A percentile compares a stretch with the other conserved stretches of the same genome.
phyloP scores from a whole-genome alignment of 345 rosid species.

The Euclidium syriacum region DNA sequence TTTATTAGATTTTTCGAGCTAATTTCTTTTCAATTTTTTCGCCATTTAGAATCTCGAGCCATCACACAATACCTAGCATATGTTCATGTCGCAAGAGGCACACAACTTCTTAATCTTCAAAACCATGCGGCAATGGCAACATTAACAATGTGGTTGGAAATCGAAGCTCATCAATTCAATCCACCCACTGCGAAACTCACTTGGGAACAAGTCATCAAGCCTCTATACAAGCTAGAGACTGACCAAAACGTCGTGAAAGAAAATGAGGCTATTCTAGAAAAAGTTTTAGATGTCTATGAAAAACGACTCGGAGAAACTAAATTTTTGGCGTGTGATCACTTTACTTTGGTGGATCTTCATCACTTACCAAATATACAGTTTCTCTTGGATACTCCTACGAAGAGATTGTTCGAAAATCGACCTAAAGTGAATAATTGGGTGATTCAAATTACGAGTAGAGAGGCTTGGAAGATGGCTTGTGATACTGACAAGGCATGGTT shows the following conservation, averaged over 20 bases:
- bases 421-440: constrained; percentile 52
- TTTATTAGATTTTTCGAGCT: neutral
- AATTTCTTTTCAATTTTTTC: neutral
- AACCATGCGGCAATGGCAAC: constrained; percentile 27
- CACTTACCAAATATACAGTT: constrained; percentile 34
- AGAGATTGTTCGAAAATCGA: constrained; percentile 38
- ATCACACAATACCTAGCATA: constrained; percentile 32
- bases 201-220: constrained; percentile 24
- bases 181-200: constrained; percentile 33
- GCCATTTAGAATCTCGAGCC: constrained; percentile 32
- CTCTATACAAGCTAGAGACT: constrained; percentile 19
- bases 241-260: constrained; percentile 24
- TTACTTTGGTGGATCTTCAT: constrained; percentile 38
- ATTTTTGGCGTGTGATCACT: constrained; percentile 28
- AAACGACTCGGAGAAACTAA: constrained; percentile 23
- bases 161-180: constrained; percentile 58
- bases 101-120: constrained; percentile 21
- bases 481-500: constrained; percentile 22
- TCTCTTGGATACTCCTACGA: constrained; percentile 39
- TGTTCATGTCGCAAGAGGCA: constrained; percentile 26
- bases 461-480: constrained; percentile 65
- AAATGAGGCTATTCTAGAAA: constrained; percentile 27
- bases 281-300: constrained; percentile 56
- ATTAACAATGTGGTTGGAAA: constrained; percentile 32
- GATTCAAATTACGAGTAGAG: constrained; percentile 42